These are phyloP conservation scores for Candida corydali DNA, from an alignment of 805 yeast genomes.

Conservation along the genomic window DNA sequence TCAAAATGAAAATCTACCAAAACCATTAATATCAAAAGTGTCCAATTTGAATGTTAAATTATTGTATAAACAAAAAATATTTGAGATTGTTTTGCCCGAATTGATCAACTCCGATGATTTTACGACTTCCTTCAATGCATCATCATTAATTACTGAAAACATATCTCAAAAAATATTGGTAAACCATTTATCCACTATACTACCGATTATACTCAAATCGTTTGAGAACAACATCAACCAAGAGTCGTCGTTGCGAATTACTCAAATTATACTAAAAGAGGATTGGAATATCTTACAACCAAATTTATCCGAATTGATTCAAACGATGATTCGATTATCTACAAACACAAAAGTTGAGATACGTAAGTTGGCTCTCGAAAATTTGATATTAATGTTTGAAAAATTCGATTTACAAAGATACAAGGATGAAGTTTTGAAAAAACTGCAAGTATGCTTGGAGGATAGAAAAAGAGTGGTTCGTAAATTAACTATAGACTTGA, in stretches of 20 bases:
- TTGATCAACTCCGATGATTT: constrained; percentile 46
- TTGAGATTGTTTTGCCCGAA: constrained; percentile 54
- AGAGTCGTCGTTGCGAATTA: constrained; percentile 57
- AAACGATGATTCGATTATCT: constrained; percentile 33
- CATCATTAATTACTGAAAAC: constrained; percentile 64
- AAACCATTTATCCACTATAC: constrained; percentile 58
- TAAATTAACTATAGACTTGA: constrained; percentile 69
- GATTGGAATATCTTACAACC: constrained; percentile 48
- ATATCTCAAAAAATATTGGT: constrained; percentile 59
- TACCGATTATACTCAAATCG: constrained; percentile 72
- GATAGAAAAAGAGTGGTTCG: constrained; percentile 75
- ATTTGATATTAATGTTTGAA: constrained; percentile 45
- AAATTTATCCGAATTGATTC: constrained; percentile 56
- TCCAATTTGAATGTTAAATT: constrained; percentile 56
- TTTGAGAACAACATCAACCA: constrained; percentile 44
- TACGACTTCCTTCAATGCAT: constrained; percentile 57
- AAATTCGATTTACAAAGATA: constrained; percentile 17
- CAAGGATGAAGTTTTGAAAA: constrained; percentile 45
- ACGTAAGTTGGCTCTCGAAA: constrained; percentile 52
- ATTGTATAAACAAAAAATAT: constrained; percentile 78
- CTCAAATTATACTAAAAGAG: constrained; percentile 51
- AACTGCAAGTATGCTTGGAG: constrained; percentile 52
- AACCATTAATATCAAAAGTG: constrained; percentile 38
- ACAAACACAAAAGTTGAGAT: constrained; percentile 32
- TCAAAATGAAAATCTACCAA: constrained; percentile 35